Evolutionary conservation across 257 asterid species (phyloP), one percentile per base, ranked within the genome.

Genomic region (Ballota nigra): DNA sequence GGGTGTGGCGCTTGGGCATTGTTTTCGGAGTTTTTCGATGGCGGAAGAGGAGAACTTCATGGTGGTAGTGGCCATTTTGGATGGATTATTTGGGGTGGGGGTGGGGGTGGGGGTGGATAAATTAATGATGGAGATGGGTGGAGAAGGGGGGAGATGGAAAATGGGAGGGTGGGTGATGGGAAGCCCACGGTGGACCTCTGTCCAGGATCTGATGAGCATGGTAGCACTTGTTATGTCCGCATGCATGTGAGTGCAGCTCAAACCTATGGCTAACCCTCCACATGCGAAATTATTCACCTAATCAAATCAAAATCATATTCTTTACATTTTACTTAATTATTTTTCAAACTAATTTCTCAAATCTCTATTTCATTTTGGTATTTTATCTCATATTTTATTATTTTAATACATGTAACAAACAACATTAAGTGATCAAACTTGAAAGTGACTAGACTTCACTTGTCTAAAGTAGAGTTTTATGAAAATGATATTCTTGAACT

Each of bases 181-280:
- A 57, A 49, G 78, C 29, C 76, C 78, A 22, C 84, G 67, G 53
- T 86, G 90, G 62, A 69, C 61, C 18, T 82, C 72, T 0, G 92
- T 12, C 89, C 90, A 88, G 55, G 89, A 85, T 45, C 82, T 88
- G 74, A 88, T 45, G 7, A 88, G 74, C 41, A 80, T 67, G 6
- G 91, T 78, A 3, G 81, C 81, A 57, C 86, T 78, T 41, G 96
- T 86, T 38, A 83, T 71, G 79, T 88, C 92, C 53, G 89, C 87
- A 7, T 75, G 87, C 86, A 82, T 81, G 77, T 88, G 96, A 18
- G 66, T 76, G 80, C 89, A 88, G 86, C 96, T 88, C 56, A 88
- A 61, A 1, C 90, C 96, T 9, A 88, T 82, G 8, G 91, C 92
- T 20, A 88, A 26, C 1, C 86, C 96, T 8, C 96, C 96, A 68